These are phyloP conservation scores for Glycyrrhiza uralensis DNA, from an alignment of 306 rosid species.

Conservation along the genomic window DNA sequence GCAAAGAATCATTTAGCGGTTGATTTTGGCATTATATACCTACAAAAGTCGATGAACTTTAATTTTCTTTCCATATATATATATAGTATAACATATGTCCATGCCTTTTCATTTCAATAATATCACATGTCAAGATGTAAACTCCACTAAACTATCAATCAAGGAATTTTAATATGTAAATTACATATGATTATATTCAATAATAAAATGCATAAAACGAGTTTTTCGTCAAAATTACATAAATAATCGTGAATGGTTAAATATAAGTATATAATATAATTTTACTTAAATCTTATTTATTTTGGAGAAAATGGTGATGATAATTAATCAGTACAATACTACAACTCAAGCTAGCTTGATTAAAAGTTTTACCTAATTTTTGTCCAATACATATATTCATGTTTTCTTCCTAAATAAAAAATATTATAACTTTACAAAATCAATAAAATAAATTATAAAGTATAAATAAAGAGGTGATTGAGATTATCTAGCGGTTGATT, in stretches of 20 bases:
- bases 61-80: not conserved
- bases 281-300: not conserved
- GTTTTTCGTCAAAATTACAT: no score
- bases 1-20: constrained; percentile 19
- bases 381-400: not conserved
- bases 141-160: not conserved
- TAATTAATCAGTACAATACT: no score
- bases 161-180: not conserved
- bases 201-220: no score
- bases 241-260: no score
- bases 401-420: not conserved
- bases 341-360: not conserved
- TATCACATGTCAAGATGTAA: not conserved
- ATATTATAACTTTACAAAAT: not conserved
- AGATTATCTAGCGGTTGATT: not conserved
- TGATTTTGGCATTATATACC: not conserved
- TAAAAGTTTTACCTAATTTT: not conserved
- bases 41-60: not conserved
- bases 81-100: not conserved
- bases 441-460: not conserved
- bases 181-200: not conserved
- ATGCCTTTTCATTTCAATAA: not conserved
- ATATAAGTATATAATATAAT: no score
- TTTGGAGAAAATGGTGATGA: not conserved
- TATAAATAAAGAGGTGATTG: not conserved